Evolutionary conservation across 495 filamentous ascomycete genomes (phyloP), one percentile per base, ranked within the genome.

Genomic region (Talaromyces proteolyticus): DNA sequence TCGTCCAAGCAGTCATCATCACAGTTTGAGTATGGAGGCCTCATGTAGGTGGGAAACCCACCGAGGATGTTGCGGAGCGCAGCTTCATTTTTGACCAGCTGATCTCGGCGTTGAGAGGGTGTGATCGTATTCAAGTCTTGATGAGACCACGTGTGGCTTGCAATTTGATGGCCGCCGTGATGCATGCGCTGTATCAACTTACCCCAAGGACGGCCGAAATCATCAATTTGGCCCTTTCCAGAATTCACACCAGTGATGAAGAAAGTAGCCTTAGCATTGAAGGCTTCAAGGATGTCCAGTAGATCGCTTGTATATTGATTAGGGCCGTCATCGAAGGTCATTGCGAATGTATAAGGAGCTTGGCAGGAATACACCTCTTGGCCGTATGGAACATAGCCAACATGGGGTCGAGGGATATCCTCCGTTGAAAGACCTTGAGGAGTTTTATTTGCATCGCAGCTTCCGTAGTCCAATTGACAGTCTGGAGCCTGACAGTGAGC

Each of bases 141-240:
- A 56, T 95, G 89, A 36, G 85, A 87, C 88, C 88, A 95, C 1
- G 87, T 93, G 56, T 95, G 89, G 56, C 82, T 86, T 23, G 84
- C 89, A 47, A 95, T 72, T 61, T 93, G 89, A 59, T 95, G 89
- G n/a, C 88, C 88, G 44, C 73, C 74, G 39, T 65, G 65, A 52
- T 73, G 63, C 84, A 84, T 89, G 53, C 87, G 83, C 69, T 79
- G 61, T 39, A 93, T 85, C 34, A 89, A 69, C 7, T 69, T 58
- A 17, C 72, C 72, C 70, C 80, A 88, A 2, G 74, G 75, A 19
- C 73, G 73, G 4, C 63, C 58, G 0, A 74, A 71, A 50, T 77
- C 77, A 52, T 90, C 86, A 40, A 90, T 86, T 44, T 75, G 57
- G 7, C 86, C 86, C 57, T 89, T 91, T 53, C 80, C 81, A 18